Evolutionary conservation across 1,284 basidiomycete genomes (phyloP).

Genomic region (Rhodotorula sp.): DNA sequence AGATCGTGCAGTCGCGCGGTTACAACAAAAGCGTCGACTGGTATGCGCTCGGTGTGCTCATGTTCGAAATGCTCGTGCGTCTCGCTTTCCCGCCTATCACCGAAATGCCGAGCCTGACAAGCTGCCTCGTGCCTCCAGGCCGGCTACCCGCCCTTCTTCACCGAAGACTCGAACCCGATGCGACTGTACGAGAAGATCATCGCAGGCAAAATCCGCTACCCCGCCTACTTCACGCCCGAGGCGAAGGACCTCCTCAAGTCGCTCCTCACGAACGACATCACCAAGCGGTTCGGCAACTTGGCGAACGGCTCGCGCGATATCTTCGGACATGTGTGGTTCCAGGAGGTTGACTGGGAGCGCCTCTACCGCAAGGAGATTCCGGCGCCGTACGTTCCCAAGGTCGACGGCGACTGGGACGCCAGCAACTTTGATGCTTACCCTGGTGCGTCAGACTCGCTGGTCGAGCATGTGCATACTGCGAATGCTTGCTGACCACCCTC

Average conservation of each 20-base stretch:
- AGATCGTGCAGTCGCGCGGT: slow-evolving; percentile 73
- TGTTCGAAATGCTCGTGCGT: slow-evolving; percentile 62
- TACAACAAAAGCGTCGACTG: slow-evolving; percentile 99
- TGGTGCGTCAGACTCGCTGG: slow-evolving; percentile 8
- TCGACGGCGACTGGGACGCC: slow-evolving; percentile 53
- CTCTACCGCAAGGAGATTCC: slow-evolving; percentile 83
- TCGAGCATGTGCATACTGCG: too few species aligned
- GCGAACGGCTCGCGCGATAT: slow-evolving; percentile 90
- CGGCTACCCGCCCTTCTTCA: slow-evolving; percentile 59
- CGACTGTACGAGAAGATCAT: slow-evolving; percentile 93
- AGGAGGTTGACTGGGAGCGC: slow-evolving; percentile 92
- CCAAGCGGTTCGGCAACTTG: slow-evolving; percentile 90
- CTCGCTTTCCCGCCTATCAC: not conserved
- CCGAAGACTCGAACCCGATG: slow-evolving; percentile 65
- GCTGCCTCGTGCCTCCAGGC: slow-evolving; percentile 46
- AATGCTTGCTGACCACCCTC: too few species aligned
- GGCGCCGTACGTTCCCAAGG: slow-evolving; percentile 84
- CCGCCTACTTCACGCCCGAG: slow-evolving; percentile 74
- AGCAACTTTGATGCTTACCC: slow-evolving; percentile 49
- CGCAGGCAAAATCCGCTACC: slow-evolving; percentile 84
- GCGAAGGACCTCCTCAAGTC: slow-evolving; percentile 88
- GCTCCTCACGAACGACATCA: slow-evolving; percentile 85
- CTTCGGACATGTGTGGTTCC: slow-evolving; percentile 94
- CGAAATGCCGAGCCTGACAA: not conserved
- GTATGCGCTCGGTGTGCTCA: slow-evolving; percentile 94